These are phyloP conservation scores for Neophaeococcomyces mojaviensis DNA, from an alignment of 2,329 filamentous ascomycete genomes.

Conservation along the genomic window DNA sequence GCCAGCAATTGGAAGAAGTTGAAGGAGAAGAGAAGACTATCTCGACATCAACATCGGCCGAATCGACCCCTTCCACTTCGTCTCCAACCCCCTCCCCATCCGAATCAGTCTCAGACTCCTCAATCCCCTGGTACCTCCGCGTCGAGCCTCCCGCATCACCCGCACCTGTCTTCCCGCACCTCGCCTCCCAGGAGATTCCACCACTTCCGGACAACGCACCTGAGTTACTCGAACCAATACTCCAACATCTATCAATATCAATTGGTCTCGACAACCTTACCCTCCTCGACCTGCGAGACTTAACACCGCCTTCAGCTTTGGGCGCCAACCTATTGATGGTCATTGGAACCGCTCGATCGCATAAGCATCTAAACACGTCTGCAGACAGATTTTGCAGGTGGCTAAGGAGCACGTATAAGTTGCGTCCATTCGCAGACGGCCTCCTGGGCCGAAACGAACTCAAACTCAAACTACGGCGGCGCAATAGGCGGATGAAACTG, in stretches of 20 bases:
- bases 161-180: conserved; percentile 34
- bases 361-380: conserved; percentile 86
- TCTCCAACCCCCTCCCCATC: background rate
- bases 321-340: conserved; percentile 89
- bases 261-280: conserved; percentile 77
- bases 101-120: background rate
- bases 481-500: conserved; percentile 73
- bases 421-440: conserved; percentile 76
- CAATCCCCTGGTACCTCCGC: conserved; percentile 78
- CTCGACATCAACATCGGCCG: no score
- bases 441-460: conserved; percentile 83
- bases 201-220: conserved; percentile 63
- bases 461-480: conserved; percentile 74
- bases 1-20: no score
- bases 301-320: conserved; percentile 80
- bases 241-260: conserved; percentile 73
- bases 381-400: conserved; percentile 85
- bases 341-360: conserved; percentile 80
- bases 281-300: conserved; percentile 71
- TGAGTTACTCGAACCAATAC: conserved; percentile 59
- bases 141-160: conserved; percentile 44
- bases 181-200: conserved; percentile 51
- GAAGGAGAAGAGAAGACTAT: no score
- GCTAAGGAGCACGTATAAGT: conserved; percentile 63
- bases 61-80: no score